A percentile compares a stretch with the other conserved stretches of the same genome.
Conservation (phyloP, 352 stramenopile genomes). For the Pilasporangium apinafurcum region DNA sequence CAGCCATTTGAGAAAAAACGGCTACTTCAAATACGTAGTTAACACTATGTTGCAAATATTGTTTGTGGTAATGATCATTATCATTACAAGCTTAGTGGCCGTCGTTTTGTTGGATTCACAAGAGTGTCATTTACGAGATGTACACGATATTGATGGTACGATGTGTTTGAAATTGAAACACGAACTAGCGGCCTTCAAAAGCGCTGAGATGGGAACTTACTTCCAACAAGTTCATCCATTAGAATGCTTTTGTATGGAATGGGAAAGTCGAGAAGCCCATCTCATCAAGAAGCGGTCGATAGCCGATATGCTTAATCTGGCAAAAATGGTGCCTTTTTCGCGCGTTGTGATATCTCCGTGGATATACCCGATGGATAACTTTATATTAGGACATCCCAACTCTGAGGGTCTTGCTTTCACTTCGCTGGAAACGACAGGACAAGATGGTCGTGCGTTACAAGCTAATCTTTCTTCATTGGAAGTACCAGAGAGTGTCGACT, state of each 20-base stretch:
- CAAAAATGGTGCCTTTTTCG: constrained; percentile 35
- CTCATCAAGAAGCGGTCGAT: constrained; percentile 16
- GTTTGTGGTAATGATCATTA: constrained; percentile 10
- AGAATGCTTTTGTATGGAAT: constrained; percentile 36
- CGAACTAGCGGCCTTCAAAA: constrained; percentile 26
- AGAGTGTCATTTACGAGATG: constrained; percentile 13
- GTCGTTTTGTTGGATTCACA: constrained; percentile 27
- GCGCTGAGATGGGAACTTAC: constrained; percentile 18
- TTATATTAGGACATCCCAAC: constrained; percentile 10
- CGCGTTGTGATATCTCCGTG: not conserved
- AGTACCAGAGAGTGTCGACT: no score
- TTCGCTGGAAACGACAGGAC: constrained; percentile 7
- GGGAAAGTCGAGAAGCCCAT: constrained; percentile 26
- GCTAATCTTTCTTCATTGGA: no score
- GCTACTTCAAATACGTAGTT: constrained; percentile 10
- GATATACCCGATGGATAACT: constrained; percentile 25
- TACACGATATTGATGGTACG: constrained; percentile 11
- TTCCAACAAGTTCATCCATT: constrained; percentile 17
- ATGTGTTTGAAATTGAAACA: constrained; percentile 17
- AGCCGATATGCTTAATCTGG: constrained; percentile 14
- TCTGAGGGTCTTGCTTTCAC: constrained; percentile 16
- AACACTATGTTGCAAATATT: constrained; percentile 10
- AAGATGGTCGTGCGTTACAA: not conserved
- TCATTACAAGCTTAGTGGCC: no score
- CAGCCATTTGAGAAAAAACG: constrained; percentile 9